Percentiles rank a stretch among this genome's conserved stretches.
phyloP scores from a whole-genome alignment of 2,329 filamentous ascomycete genomes.

The Ophiosphaerella narmari region DNA sequence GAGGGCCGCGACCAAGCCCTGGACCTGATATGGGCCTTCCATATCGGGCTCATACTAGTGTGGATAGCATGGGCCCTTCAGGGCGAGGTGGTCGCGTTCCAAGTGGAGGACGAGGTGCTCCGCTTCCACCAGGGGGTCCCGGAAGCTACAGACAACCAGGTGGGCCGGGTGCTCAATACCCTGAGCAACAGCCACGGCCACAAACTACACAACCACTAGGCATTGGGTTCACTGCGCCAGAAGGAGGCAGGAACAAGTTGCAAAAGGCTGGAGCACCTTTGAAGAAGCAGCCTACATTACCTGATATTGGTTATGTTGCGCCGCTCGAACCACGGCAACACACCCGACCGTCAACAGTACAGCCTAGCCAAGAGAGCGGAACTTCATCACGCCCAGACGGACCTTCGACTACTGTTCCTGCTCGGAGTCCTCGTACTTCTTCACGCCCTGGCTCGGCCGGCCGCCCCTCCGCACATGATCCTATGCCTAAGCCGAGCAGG shows the following conservation, averaged over 20 bases:
- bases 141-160: slow-evolving; percentile 45
- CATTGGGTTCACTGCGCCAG: slow-evolving; percentile 49
- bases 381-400: slow-evolving; percentile 30
- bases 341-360: slow-evolving; percentile 40
- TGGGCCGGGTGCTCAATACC: slow-evolving; percentile 44
- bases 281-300: slow-evolving; percentile 39
- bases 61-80: slow-evolving; percentile 39
- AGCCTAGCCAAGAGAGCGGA: slow-evolving; percentile 41
- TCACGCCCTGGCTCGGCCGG: slow-evolving; percentile 38
- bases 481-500: slow-evolving; percentile 30
- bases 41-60: slow-evolving; percentile 43
- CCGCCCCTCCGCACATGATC: slow-evolving; percentile 30
- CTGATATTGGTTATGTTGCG: slow-evolving; percentile 46
- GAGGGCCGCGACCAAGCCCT: slow-evolving; percentile 30
- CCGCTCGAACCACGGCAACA: slow-evolving; percentile 44
- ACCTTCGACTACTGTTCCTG: slow-evolving; percentile 27
- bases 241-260: slow-evolving; percentile 49
- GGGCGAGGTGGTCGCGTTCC: slow-evolving; percentile 39
- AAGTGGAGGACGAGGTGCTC: slow-evolving; percentile 32
- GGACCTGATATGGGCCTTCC: slow-evolving; percentile 38
- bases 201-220: slow-evolving; percentile 48
- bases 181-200: slow-evolving; percentile 41
- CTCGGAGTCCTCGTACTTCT: slow-evolving; percentile 19
- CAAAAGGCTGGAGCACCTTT: slow-evolving; percentile 44
- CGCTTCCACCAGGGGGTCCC: slow-evolving; percentile 37